phyloP scores from a whole-genome alignment of 345 rosid genomes.

The Eucalyptus marginata region DNA sequence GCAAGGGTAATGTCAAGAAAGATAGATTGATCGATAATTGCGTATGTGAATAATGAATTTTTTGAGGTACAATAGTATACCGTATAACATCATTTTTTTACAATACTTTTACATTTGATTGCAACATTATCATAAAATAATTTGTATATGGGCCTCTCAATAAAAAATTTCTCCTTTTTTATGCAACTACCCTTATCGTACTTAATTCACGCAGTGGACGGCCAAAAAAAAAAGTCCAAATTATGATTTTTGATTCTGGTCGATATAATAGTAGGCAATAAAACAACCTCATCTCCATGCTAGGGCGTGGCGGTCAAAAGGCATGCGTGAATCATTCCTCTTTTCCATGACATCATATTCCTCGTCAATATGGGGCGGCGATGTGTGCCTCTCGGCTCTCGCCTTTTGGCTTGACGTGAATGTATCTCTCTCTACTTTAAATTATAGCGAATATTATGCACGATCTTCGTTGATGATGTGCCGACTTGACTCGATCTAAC shows the following conservation, averaged over 20 bases:
- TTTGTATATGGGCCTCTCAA: not conserved
- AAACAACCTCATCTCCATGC: not conserved
- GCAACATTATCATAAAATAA: not conserved
- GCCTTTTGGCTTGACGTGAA: not conserved
- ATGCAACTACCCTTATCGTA: not conserved
- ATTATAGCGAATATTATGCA: not conserved
- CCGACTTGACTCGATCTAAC: not conserved
- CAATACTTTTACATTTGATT: not conserved
- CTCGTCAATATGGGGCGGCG: not conserved
- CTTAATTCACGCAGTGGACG: not conserved
- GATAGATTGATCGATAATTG: not conserved
- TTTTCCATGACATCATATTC: not conserved
- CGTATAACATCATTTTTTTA: not conserved
- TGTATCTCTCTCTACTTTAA: not conserved
- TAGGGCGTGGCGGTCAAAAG: not conserved
- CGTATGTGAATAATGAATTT: accelerated
- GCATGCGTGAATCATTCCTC: slow-evolving; percentile 1
- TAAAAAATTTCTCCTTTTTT: not conserved
- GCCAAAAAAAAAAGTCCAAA: not conserved
- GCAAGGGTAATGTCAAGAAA: not conserved
- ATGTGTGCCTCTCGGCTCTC: not conserved
- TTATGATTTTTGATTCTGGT: not conserved
- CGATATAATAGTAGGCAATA: not conserved
- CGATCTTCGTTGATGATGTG: not conserved
- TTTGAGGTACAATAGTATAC: not conserved